phyloP scores from a whole-genome alignment of 805 yeast species.

The Yarrowia hollandica region DNA sequence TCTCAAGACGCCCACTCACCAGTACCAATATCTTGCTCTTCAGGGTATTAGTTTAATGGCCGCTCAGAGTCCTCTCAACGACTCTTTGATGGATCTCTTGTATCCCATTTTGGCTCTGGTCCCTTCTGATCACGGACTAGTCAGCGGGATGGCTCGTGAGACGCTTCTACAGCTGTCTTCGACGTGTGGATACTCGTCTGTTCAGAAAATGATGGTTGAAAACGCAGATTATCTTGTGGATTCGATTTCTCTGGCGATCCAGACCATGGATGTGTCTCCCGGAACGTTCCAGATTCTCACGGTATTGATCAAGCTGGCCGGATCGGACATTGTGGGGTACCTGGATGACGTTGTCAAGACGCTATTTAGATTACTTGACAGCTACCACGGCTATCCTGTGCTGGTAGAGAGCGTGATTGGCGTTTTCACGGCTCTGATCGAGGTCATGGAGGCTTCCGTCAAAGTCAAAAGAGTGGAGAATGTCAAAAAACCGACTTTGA shows the following conservation, averaged over 20 bases:
- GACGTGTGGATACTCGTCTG: slow-evolving; percentile 52
- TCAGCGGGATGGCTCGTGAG: slow-evolving; percentile 53
- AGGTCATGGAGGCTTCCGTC: slow-evolving; percentile 30
- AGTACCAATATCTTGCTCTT: slow-evolving; percentile 30
- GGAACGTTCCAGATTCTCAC: slow-evolving; percentile 68
- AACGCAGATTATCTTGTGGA: slow-evolving; percentile 84
- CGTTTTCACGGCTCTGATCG: slow-evolving; percentile 49
- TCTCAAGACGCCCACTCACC: slow-evolving; percentile 27
- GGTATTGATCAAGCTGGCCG: slow-evolving; percentile 69
- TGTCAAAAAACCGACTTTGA: slow-evolving; percentile 10
- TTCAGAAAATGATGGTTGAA: slow-evolving; percentile 55
- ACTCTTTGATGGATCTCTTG: slow-evolving; percentile 66
- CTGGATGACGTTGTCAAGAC: slow-evolving; percentile 73
- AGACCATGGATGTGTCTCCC: slow-evolving; percentile 72
- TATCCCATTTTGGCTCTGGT: slow-evolving; percentile 73
- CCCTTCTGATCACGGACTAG: slow-evolving; percentile 53
- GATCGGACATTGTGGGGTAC: slow-evolving; percentile 60
- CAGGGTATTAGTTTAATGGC: slow-evolving; percentile 36
- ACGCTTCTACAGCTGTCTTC: slow-evolving; percentile 55
- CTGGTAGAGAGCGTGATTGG: slow-evolving; percentile 72
- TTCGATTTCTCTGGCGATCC: slow-evolving; percentile 65
- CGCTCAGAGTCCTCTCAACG: slow-evolving; percentile 42
- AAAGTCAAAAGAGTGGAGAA: slow-evolving; percentile 31
- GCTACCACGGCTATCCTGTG: slow-evolving; percentile 76
- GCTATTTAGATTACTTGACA: slow-evolving; percentile 74